These are phyloP conservation scores for Ophiocordyceps camponoti-saundersi DNA, from an alignment of 2,329 filamentous ascomycete genomes.

Conservation along the genomic window DNA sequence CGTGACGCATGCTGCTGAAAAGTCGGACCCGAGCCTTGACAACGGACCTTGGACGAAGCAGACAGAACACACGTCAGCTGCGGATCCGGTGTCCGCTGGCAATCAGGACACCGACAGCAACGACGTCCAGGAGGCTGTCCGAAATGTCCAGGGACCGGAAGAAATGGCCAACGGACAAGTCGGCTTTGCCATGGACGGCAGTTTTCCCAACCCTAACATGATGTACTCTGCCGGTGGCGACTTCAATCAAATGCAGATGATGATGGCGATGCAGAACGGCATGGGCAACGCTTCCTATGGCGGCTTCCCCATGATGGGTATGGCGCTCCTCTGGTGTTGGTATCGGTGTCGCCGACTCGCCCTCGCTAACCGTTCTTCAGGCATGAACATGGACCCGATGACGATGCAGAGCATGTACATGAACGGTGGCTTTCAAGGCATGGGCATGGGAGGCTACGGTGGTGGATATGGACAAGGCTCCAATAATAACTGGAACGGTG, in stretches of 20 bases:
- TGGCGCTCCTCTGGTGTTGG: background rate
- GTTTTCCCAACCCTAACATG: conserved; percentile 32
- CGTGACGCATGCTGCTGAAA: conserved; percentile 1
- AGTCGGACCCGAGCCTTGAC: background rate
- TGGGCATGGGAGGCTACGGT: conserved; percentile 67
- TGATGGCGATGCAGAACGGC: conserved; percentile 61
- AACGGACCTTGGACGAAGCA: background rate
- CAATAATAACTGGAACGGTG: conserved; percentile 67
- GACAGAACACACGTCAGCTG: background rate
- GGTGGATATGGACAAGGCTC: conserved; percentile 43
- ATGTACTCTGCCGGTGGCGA: conserved; percentile 44
- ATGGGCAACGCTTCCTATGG: conserved; percentile 39
- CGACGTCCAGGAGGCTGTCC: background rate
- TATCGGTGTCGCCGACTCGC: background rate
- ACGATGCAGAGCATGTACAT: conserved; percentile 62
- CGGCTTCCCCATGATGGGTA: conserved; percentile 72
- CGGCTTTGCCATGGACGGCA: conserved; percentile 22
- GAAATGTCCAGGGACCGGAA: conserved; percentile 2
- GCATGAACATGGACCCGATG: conserved; percentile 74
- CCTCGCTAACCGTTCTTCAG: conserved; percentile 46
- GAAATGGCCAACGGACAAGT: conserved; percentile 13
- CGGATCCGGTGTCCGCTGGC: background rate
- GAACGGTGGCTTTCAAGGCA: conserved; percentile 63
- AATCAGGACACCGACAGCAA: background rate
- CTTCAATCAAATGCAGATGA: conserved; percentile 64